These are phyloP conservation scores for Euptelea pleiosperma DNA, from an alignment of 164 flowering plant species.

Conservation along the genomic window DNA sequence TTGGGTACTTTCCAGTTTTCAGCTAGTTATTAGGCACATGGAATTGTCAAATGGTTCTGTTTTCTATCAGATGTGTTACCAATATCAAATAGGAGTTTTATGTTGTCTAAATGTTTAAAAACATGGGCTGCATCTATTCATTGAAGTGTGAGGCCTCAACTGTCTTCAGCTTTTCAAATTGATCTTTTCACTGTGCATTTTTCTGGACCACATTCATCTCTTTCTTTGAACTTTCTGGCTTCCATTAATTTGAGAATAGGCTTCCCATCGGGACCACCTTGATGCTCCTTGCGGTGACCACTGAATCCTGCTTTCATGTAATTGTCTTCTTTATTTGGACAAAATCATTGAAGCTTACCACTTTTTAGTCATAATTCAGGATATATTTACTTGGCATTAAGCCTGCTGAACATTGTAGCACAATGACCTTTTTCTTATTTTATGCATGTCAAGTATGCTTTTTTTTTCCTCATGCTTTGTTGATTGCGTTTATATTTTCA, in stretches of 20 bases:
- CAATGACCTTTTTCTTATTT: not conserved
- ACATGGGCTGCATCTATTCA: not conserved
- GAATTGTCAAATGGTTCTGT: too few relatives aligned
- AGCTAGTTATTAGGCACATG: too few relatives aligned
- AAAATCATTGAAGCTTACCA: not conserved
- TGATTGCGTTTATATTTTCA: conserved; percentile 7
- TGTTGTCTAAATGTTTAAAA: not conserved
- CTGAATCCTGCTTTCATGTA: not conserved
- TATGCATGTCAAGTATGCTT: not conserved
- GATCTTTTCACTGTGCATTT: too few relatives aligned
- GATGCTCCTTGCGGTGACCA: not conserved
- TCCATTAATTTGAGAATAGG: not conserved
- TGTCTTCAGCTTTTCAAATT: not conserved
- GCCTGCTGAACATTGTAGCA: not conserved
- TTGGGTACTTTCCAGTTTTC: not conserved
- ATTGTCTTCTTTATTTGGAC: not conserved
- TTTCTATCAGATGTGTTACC: too few relatives aligned
- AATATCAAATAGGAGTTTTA: not conserved
- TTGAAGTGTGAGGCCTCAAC: not conserved
- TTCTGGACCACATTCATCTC: too few relatives aligned
- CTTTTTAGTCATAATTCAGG: not conserved
- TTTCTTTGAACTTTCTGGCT: conserved; percentile 6
- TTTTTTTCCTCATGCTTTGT: conserved; percentile 11
- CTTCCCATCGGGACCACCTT: not conserved
- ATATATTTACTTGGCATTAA: not conserved